Evolutionary conservation across 805 yeast genomes (phyloP), one percentile per base, ranked within the genome.

Genomic region (Torulaspora quercuum): DNA sequence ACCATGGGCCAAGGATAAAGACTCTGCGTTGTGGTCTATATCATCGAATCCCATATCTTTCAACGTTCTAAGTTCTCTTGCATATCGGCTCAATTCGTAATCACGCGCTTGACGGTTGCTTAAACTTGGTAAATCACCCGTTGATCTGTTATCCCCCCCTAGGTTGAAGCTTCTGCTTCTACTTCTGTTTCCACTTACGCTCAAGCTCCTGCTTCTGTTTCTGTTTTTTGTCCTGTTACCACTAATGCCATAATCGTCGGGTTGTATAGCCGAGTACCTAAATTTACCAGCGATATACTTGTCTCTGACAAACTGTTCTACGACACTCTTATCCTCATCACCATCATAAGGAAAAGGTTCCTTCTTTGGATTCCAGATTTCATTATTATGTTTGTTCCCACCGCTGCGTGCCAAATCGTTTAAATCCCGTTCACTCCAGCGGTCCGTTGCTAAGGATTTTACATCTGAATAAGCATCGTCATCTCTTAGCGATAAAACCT

Each of bases 311-410:
- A 64, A 85, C 40, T 69, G 65, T 38, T 74, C 81, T 18, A 82
- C 74, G 1, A 58, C 69, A 42, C 62, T 38, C 30, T 67, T 72
- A 50, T 76, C 82, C 51, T 78, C 88, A 48, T 82, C 90, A 14
- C 76, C 87, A 52, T 82, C 89, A 42, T 59, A 78, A 6, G 92
- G 92, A 51, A 82, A 82, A 0, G 87, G 85, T 16, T 66, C 76
- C 33, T 68, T 65, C 45, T 72, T 72, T 2, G 83, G 74, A 53
- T 85, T 86, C 92, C 94, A 85, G 26, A 72, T 54, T 23, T 64
- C 58, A 39, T 64, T 70, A 33, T 82, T 79, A 45, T 66, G 69
- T 50, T 69, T 76, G 59, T 85, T 85, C 6, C 95, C 95, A 34
- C 63, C 61, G 70, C 69, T 16, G 39, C 41, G 20, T 49, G 45